A percentile compares a stretch with the other conserved stretches of the same genome.
These are phyloP conservation scores for Arachis monticola DNA, from an alignment of 331 rosid genomes.

Conservation along the genomic window DNA sequence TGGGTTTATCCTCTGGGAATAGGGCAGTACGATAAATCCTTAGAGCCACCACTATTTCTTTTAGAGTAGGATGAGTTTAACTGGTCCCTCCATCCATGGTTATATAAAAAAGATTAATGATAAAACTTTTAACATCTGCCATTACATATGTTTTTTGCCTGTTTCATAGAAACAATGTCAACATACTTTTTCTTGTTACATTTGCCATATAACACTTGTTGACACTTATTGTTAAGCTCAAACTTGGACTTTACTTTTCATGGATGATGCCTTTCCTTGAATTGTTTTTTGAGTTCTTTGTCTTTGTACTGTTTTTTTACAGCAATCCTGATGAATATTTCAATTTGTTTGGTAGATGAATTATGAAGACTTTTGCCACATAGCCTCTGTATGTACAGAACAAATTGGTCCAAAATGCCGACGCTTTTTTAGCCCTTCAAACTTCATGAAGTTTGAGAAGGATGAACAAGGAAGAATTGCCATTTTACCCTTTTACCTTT, in stretches of 20 bases:
- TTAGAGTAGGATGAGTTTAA: background rate
- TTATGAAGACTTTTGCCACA: slow-evolving; percentile 99
- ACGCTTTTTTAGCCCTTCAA: slow-evolving; percentile 99
- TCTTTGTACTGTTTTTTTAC: slow-evolving; percentile 26
- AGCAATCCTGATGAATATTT: slow-evolving; percentile 38
- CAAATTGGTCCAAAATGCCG: slow-evolving; percentile 97
- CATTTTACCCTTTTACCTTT: slow-evolving; percentile 97
- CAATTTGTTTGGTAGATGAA: slow-evolving; percentile 75
- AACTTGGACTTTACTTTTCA: slow-evolving; percentile 2
- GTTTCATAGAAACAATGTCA: slow-evolving; percentile 22
- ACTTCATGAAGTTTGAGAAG: slow-evolving; percentile 99
- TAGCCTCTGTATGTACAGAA: slow-evolving; percentile 97
- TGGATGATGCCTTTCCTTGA: slow-evolving; percentile 28
- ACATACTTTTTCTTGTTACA: slow-evolving; percentile 13
- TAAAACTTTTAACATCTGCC: slow-evolving; percentile 1
- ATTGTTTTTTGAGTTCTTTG: slow-evolving; percentile 15
- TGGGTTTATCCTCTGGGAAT: background rate
- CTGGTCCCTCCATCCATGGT: background rate
- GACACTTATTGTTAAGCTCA: background rate
- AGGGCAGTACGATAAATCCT: slow-evolving; percentile 16
- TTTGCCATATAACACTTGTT: too few relatives aligned
- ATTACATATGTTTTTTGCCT: slow-evolving; percentile 11
- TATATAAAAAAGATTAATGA: background rate
- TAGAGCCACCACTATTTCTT: slow-evolving; percentile 4
- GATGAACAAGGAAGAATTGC: slow-evolving; percentile 99